Evolutionary conservation across 768 basidiomycete genomes (phyloP).

Genomic region (Lentinula sp.): DNA sequence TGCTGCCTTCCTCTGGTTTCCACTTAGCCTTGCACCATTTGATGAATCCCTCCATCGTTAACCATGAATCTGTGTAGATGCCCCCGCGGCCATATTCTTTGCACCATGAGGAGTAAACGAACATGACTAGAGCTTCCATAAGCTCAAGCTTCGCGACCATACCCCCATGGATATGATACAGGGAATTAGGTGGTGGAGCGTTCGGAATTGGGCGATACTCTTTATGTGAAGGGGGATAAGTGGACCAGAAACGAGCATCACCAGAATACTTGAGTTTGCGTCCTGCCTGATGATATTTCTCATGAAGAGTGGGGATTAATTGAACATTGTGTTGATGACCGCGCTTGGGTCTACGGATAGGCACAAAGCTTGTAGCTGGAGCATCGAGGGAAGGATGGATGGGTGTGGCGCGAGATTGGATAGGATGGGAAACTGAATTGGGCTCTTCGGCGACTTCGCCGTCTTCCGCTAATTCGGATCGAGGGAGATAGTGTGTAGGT

Average conservation of each 20-base stretch:
- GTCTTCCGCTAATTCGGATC: slow-evolving; percentile 45
- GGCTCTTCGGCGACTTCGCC: slow-evolving; percentile 49
- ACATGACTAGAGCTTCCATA: slow-evolving; percentile 76
- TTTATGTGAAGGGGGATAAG: slow-evolving; percentile 57
- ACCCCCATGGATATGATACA: slow-evolving; percentile 71
- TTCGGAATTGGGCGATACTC: slow-evolving; percentile 57
- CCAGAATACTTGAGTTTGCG: slow-evolving; percentile 81
- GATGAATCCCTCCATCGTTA: slow-evolving; percentile 64
- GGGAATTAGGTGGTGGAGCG: slow-evolving; percentile 60
- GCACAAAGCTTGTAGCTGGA: slow-evolving; percentile 33
- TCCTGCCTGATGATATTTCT: slow-evolving; percentile 64
- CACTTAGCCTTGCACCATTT: slow-evolving; percentile 70
- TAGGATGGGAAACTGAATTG: slow-evolving; percentile 15
- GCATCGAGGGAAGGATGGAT: slow-evolving; percentile 14
- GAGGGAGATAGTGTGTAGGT: slow-evolving; percentile 16
- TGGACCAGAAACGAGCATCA: slow-evolving; percentile 72
- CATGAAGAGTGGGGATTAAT: slow-evolving; percentile 34
- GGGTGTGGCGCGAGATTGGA: slow-evolving; percentile 9
- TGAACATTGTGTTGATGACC: slow-evolving; percentile 34
- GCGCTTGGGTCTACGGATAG: slow-evolving; percentile 63
- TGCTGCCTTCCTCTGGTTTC: slow-evolving; percentile 42
- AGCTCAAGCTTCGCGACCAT: slow-evolving; percentile 76
- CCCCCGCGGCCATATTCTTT: slow-evolving; percentile 53
- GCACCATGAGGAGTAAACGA: slow-evolving; percentile 80
- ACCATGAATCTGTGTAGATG: slow-evolving; percentile 61